phyloP scores from a whole-genome alignment of 306 rosid species.

The Trifolium subterraneum region DNA sequence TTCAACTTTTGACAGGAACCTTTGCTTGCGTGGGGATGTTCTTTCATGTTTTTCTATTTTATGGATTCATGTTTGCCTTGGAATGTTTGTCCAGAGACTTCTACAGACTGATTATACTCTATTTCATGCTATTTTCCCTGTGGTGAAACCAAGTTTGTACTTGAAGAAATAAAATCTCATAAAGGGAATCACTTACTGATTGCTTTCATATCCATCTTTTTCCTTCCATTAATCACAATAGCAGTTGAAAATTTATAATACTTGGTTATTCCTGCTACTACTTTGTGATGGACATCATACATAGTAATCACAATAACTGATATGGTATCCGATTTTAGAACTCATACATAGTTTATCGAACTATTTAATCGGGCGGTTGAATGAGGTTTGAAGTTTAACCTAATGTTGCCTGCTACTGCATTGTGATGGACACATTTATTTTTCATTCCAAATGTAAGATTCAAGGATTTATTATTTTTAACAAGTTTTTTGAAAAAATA shows the following conservation, averaged over 20 bases:
- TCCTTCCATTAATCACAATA: neutral
- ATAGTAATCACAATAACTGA: too few relatives aligned
- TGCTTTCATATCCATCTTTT: neutral
- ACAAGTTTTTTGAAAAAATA: neutral
- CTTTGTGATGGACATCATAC: too few relatives aligned
- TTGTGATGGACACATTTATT: too few relatives aligned
- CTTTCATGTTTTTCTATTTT: conserved; percentile 49
- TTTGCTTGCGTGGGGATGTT: conserved; percentile 48
- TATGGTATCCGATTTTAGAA: neutral
- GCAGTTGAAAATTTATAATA: conserved; percentile 5
- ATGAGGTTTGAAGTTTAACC: neutral
- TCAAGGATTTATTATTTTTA: too few relatives aligned
- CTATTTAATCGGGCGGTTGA: neutral
- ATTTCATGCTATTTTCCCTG: conserved; percentile 38
- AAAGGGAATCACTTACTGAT: conserved; percentile 16
- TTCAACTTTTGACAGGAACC: conserved; percentile 54
- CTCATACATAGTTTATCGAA: neutral
- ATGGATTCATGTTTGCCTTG: conserved; percentile 48
- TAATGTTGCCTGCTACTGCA: too few relatives aligned
- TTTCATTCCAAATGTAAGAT: too few relatives aligned
- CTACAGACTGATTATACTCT: conserved; percentile 41
- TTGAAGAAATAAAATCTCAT: conserved; percentile 57
- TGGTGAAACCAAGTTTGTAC: conserved; percentile 42
- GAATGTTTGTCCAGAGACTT: conserved; percentile 52
- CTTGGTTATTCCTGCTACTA: too few relatives aligned